A percentile compares a stretch with the other conserved stretches of the same genome.
Evolutionary conservation across 2,329 filamentous ascomycete species (phyloP).

Genomic region (Dactylellina parvicollis): DNA sequence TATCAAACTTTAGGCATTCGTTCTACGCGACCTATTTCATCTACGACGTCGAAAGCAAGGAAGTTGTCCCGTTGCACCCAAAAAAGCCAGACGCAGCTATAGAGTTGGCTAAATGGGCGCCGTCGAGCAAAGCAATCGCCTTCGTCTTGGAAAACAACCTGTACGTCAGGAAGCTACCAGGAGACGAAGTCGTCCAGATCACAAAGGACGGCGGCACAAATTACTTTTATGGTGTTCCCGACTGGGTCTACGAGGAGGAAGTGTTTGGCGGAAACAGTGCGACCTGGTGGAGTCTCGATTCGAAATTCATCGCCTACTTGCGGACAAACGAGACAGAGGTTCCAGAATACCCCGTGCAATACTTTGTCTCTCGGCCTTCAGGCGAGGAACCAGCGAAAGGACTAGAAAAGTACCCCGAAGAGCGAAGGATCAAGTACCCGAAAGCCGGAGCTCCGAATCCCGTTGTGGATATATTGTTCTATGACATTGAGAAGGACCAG

Average conservation of each 20-base stretch:
- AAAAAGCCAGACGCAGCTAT: slow-evolving; percentile 72
- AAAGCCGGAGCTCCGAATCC: slow-evolving; percentile 96
- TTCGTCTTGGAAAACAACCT: slow-evolving; percentile 93
- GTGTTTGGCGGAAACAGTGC: slow-evolving; percentile 81
- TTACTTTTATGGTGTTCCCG: slow-evolving; percentile 93
- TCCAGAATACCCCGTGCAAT: slow-evolving; percentile 90
- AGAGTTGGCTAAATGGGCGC: slow-evolving; percentile 90
- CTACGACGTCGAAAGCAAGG: slow-evolving; percentile 85
- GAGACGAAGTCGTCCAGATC: slow-evolving; percentile 73
- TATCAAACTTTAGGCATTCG: slow-evolving; percentile 88
- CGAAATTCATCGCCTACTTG: slow-evolving; percentile 87
- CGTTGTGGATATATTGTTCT: slow-evolving; percentile 85
- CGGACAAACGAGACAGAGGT: slow-evolving; percentile 93
- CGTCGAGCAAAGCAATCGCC: slow-evolving; percentile 83
- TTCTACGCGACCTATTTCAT: slow-evolving; percentile 89
- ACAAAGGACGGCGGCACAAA: slow-evolving; percentile 87
- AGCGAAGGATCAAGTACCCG: slow-evolving; percentile 93
- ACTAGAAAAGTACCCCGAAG: slow-evolving; percentile 89
- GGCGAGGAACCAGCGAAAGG: slow-evolving; percentile 74
- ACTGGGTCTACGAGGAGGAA: slow-evolving; percentile 96
- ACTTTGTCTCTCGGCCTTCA: slow-evolving; percentile 87
- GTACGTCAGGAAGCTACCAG: slow-evolving; percentile 76
- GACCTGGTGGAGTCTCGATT: slow-evolving; percentile 95
- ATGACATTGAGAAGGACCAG: slow-evolving; percentile 79
- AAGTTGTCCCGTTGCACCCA: slow-evolving; percentile 79